Percentiles rank a stretch among this genome's conserved stretches.
Evolutionary conservation across 1,284 basidiomycete species (phyloP).

Genomic region (Sanguinoderma infundibulare): DNA sequence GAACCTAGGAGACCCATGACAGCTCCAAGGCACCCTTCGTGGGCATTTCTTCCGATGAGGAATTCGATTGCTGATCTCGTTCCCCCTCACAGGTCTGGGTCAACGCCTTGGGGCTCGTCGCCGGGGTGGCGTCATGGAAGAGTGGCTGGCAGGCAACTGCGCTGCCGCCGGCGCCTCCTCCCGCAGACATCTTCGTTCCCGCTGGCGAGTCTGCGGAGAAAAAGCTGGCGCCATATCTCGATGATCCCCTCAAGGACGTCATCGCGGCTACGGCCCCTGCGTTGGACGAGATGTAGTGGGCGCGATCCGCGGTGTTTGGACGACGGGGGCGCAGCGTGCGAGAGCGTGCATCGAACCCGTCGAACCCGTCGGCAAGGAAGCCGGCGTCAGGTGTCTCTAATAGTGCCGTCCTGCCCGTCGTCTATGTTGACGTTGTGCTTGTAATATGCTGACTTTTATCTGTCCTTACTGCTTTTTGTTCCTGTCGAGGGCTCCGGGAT

Average conservation of each 20-base stretch:
- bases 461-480: background rate
- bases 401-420: background rate
- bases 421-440: background rate
- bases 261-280: constrained; percentile 23
- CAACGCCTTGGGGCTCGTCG: constrained; percentile 63
- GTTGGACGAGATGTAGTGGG: constrained; percentile 21
- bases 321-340: background rate
- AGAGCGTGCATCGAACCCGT: background rate
- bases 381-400: background rate
- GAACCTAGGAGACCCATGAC: background rate
- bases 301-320: background rate
- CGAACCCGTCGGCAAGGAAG: background rate
- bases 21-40: background rate
- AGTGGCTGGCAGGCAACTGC: constrained; percentile 79
- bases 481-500: background rate
- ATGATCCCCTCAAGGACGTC: constrained; percentile 24
- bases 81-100: constrained; percentile 56
- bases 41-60: background rate
- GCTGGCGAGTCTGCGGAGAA: constrained; percentile 16
- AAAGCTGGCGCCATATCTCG: constrained; percentile 23
- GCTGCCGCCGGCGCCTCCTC: constrained; percentile 38
- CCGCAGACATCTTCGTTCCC: constrained; percentile 1
- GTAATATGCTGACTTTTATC: background rate
- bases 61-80: background rate
- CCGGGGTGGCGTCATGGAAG: constrained; percentile 68